Evolutionary conservation across 164 flowering plant genomes (phyloP).

Genomic region (Kingdonia uniflora): DNA sequence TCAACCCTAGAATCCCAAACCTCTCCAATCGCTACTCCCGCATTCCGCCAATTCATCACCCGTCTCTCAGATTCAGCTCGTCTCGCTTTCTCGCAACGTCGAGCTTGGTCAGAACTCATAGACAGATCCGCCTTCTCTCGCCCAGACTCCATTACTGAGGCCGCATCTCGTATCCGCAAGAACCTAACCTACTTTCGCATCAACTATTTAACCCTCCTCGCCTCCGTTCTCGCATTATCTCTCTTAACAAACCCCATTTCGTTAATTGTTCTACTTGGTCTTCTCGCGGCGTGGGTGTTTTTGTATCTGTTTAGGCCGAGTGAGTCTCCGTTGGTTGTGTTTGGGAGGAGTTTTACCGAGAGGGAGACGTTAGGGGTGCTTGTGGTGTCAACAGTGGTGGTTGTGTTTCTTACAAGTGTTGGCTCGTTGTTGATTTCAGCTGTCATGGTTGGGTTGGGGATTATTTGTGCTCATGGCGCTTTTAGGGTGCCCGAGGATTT

Average conservation of each 20-base stretch:
- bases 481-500: constrained; percentile 73
- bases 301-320: constrained; percentile 68
- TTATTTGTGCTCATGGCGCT: constrained; percentile 60
- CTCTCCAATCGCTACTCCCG: constrained; percentile 40
- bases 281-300: constrained; percentile 63
- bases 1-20: too few relatives aligned
- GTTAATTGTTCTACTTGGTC: constrained; percentile 42
- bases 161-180: constrained; percentile 58
- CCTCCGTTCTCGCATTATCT: constrained; percentile 41
- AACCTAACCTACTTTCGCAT: constrained; percentile 70
- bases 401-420: constrained; percentile 61
- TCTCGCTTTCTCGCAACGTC: constrained; percentile 51
- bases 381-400: constrained; percentile 30
- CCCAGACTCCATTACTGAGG: constrained; percentile 64
- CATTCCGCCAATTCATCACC: constrained; percentile 48
- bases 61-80: constrained; percentile 37
- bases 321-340: constrained; percentile 52
- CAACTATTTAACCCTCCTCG: constrained; percentile 50
- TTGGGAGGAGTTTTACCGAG: constrained; percentile 54
- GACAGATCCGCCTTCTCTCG: constrained; percentile 55
- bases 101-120: constrained; percentile 67
- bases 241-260: constrained; percentile 63
- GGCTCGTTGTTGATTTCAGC: constrained; percentile 65
- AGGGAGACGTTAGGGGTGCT: constrained; percentile 47
- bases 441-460: constrained; percentile 39